Base-by-base conservation (phyloP, 148 eudicot species). In the Nepenthes gracilis region DNA sequence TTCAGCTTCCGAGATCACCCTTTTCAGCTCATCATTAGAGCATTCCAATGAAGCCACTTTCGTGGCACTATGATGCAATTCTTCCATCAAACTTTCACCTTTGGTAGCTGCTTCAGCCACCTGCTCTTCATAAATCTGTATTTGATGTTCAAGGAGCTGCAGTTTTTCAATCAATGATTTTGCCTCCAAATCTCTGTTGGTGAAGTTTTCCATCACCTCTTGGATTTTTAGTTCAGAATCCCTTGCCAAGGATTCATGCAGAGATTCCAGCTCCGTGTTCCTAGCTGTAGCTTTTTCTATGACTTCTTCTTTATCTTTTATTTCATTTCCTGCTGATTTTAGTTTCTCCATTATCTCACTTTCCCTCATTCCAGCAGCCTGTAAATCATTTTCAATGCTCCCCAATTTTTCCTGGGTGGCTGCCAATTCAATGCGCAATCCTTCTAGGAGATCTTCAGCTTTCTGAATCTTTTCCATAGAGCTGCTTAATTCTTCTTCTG, bases 1-100 rank as follows among this genome's bases (percentile, higher is more conserved):
- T 67, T 91, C 93, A 35, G 68, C 81, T 58, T 81, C 87, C 6
- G 54, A 67, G 32, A 88, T 72, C 73, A 72, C 68, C 61, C 34
- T 72, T 59, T 77, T 80, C 23, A 88, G 85, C 48, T 83, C 93
- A 68, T 82, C 96, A 61, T 73, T 92, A 12, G 70, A 57, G 33
- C 37, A 71, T 64, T 84, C 86, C 2, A 76, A 65, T 37, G 83
- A 68, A 58, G 76, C 78, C 8, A 83, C 60, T 69, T 76, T 80
- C 15, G 47, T 45, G 15, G 61, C 49, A 40, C 74, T 71, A 57
- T 71, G 74, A 34, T 74, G 67, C 68, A 84, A 64, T 54, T 87
- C 90, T 63, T 78, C 77, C 14, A 72, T 78, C 66, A 76, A 53
- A 45, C 75, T 61, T 36, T 74, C 74, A 63, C 67, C 72, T 53